Base-by-base conservation (phyloP, 768 basidiomycete species). In the Postia placenta region DNA sequence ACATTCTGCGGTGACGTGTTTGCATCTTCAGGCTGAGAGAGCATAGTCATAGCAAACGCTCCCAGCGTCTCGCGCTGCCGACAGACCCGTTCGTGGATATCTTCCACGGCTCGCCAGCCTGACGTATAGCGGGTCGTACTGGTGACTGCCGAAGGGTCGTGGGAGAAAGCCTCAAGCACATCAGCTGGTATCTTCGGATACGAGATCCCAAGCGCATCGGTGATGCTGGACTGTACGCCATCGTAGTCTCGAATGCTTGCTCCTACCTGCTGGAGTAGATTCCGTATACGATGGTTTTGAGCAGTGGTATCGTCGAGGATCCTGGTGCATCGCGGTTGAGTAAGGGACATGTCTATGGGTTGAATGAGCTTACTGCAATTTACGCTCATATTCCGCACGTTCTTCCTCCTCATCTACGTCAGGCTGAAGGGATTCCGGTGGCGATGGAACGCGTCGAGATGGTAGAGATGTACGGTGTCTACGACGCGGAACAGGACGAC, bases 111-210 rank as follows among this genome's bases (percentile, higher is more conserved):
- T 52, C 74, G 71, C 82, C 83, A 90, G 9, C 86, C 79, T 44
- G 67, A 70, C 24, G 74, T 71, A 37, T 76, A 71, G 41, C 81
- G 76, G 0, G 87, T 86, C 5, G 75, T 67, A 15, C 83, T 75
- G 2, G 80, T 85, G 17, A 88, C 80, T n/a, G 82, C 80, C 2
- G 85, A 79, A 42, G 87, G 87, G 60, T 91, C 87, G 51, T 86
- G 85, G 30, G 74, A 78, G 57, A 88, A 80, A 2, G 86, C 83
- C 42, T 89, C 87, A 30, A 87, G 64, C 5, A 90, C 71, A 19
- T 87, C 84, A 54, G 70, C 69, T 5, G 87, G 81, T 35, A 90
- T 69, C 33, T 69, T 67, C 14, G 60, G 67, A 54, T 79, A 70
- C 6, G 70, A 62, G 24, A 77, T 62, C 14, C 74, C 79, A 20